Conservation (phyloP, 495 filamentous ascomycete species). For the Chaetomium cochliodes region DNA sequence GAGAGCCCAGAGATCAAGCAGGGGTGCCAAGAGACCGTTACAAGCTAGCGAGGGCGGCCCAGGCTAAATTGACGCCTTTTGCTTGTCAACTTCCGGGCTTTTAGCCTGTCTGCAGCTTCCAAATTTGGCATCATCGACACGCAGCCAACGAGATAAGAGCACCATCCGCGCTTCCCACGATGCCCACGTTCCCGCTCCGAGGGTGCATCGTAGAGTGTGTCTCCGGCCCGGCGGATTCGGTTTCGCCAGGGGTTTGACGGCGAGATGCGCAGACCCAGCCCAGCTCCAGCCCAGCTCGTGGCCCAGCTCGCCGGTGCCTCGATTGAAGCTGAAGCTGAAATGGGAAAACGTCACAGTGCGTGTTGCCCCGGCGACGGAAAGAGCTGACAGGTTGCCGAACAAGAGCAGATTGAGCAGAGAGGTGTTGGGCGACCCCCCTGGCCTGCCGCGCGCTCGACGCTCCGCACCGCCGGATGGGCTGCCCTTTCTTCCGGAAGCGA, state of each 20-base stretch:
- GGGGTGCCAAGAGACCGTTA: conserved; percentile 13
- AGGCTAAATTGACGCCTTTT: conserved; percentile 17
- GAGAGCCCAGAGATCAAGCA: neutral
- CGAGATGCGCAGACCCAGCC: no score
- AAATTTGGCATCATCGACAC: conserved; percentile 21
- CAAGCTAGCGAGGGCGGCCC: conserved; percentile 1
- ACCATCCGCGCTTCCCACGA: neutral
- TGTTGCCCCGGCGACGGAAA: neutral
- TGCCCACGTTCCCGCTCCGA: neutral
- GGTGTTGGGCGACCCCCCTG: neutral
- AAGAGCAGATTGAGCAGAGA: neutral
- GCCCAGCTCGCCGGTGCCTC: conserved; percentile 8
- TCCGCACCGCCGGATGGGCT: neutral
- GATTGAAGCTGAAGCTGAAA: neutral
- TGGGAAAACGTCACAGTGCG: neutral
- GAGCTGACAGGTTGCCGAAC: neutral
- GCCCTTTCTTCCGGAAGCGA: conserved; percentile 11
- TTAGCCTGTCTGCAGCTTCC: conserved; percentile 28
- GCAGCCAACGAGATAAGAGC: conserved; percentile 7
- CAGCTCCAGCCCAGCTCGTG: neutral
- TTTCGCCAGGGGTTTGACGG: neutral
- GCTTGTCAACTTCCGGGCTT: conserved; percentile 19
- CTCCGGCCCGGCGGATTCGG: neutral
- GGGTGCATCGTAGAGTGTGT: conserved; percentile 5
- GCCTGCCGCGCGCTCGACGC: neutral